phyloP scores from a whole-genome alignment of 2,329 filamentous ascomycete genomes.

The Ophiosphaerella herpotricha region DNA sequence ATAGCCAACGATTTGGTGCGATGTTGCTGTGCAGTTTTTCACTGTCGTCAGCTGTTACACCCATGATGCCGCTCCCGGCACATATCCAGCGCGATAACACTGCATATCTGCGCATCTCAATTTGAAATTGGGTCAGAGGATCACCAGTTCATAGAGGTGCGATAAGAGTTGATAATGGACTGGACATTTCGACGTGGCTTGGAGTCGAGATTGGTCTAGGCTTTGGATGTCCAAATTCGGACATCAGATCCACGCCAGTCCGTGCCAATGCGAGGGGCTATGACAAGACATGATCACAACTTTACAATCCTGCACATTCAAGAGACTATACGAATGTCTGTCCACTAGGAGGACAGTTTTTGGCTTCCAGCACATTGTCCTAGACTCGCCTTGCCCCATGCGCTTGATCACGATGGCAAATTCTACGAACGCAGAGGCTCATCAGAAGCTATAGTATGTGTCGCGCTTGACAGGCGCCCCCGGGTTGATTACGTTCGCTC shows the following conservation, averaged over 20 bases:
- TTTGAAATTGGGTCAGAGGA: not conserved
- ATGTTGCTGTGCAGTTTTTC: too few relatives aligned
- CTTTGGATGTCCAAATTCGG: conserved; percentile 33
- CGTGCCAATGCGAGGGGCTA: conserved; percentile 34
- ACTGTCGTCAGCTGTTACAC: too few relatives aligned
- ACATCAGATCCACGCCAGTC: conserved; percentile 36
- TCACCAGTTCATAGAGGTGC: conserved; percentile 13
- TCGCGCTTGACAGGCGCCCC: conserved; percentile 26
- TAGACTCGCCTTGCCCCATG: conserved; percentile 9
- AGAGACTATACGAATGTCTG: conserved; percentile 12
- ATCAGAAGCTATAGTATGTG: conserved; percentile 11
- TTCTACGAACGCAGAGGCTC: conserved; percentile 9
- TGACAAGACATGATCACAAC: conserved; percentile 26
- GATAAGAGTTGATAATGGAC: conserved; percentile 17
- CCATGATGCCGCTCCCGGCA: not conserved
- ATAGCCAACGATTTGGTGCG: too few relatives aligned
- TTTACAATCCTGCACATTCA: conserved; percentile 16
- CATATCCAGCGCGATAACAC: conserved; percentile 6
- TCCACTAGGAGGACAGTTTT: conserved; percentile 9
- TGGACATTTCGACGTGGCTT: conserved; percentile 13
- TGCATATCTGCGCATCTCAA: conserved; percentile 3
- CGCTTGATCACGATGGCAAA: conserved; percentile 34
- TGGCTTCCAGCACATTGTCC: conserved; percentile 10
- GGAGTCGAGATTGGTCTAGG: conserved; percentile 22
- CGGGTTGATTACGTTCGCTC: conserved; percentile 32